Base-by-base conservation (phyloP, 2,329 filamentous ascomycete genomes). In the Aspergillus neotritici region DNA sequence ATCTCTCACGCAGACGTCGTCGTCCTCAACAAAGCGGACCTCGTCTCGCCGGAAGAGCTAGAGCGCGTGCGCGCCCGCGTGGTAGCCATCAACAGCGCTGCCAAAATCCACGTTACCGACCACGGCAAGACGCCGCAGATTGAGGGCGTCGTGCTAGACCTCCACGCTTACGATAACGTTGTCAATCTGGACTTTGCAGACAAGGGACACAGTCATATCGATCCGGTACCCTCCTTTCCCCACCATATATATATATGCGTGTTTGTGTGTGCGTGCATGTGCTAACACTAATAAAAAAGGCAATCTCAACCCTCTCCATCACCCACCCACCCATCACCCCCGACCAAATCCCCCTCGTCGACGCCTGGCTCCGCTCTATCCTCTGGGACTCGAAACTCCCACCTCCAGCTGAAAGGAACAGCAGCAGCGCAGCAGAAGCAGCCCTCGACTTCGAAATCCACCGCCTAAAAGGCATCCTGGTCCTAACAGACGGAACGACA, bases 1-100 rank as follows among this genome's bases (percentile, higher is more conserved):
- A 94, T 98, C 47, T 96, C 89, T 1, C 91, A 98, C 58, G 93
- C 93, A 5, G 93, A 98, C 67, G 88, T 97, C 7, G 79, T 98
- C 34, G 80, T 98, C 31, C 80, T 98, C 55, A 98, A 98, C 70
- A 98, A 98, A 66, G 76, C 83, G 3, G 93, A 98, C 61, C 74
- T 96, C 3, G 89, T 97, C 3, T 79, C 76, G 5, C 63, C 76
- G 1, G 69, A 77, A 5, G 82, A 95, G 56, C 75, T 97, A 1
- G 67, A 79, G n/a, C 67, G 62, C 0, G 86, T 96, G 6, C 77
- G 75, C 49, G 74, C 78, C 12, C 79, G 93, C 35, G 82, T 97
- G 41, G 72, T 77, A 42, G 84, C 87, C 4, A 97, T 98, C 64
- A 98, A 98, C 62, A 85, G 86, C 1, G 74, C 96, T 2, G 93